A percentile compares a stretch with the other conserved stretches of the same genome.
These are phyloP conservation scores for Chenopodium suecicum DNA, from an alignment of 148 eudicot genomes.

Conservation along the genomic window DNA sequence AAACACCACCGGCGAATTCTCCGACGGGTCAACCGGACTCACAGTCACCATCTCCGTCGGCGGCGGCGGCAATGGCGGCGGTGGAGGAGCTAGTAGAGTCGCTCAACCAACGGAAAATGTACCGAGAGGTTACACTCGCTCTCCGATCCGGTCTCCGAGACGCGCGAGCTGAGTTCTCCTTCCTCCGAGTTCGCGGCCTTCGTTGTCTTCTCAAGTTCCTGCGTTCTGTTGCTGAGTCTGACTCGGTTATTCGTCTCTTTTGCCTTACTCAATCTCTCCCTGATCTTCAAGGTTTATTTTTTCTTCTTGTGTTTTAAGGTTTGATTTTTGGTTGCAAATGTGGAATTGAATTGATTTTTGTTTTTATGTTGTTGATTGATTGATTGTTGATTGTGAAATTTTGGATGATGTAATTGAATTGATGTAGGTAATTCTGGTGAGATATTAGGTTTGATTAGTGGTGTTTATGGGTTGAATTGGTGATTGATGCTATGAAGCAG, in stretches of 20 bases:
- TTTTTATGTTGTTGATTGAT: neutral
- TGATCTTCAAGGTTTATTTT: conserved; percentile 61
- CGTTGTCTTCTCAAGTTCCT: conserved; percentile 85
- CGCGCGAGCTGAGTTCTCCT: conserved; percentile 81
- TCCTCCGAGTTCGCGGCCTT: conserved; percentile 78
- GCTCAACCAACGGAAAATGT: conserved; percentile 47
- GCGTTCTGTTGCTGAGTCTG: conserved; percentile 65
- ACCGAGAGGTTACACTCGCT: conserved; percentile 75
- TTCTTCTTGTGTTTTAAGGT: no score
- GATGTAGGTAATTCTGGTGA: neutral
- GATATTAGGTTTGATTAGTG: neutral
- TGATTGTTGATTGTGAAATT: neutral
- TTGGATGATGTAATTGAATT: neutral
- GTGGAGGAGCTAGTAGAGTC: conserved; percentile 58
- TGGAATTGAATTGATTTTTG: no score
- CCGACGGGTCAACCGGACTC: conserved; percentile 21
- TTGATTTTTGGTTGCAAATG: neutral
- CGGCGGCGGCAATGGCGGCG: conserved; percentile 33
- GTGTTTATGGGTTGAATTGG: neutral
- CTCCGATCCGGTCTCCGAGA: conserved; percentile 85
- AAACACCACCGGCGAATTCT: conserved; percentile 28
- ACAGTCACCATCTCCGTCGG: conserved; percentile 10
- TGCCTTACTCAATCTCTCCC: conserved; percentile 58
- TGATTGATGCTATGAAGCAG: neutral
- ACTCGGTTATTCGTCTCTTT: conserved; percentile 58